Evolutionary conservation across 1,284 basidiomycete genomes (phyloP).

Genomic region (Mycena sp.): DNA sequence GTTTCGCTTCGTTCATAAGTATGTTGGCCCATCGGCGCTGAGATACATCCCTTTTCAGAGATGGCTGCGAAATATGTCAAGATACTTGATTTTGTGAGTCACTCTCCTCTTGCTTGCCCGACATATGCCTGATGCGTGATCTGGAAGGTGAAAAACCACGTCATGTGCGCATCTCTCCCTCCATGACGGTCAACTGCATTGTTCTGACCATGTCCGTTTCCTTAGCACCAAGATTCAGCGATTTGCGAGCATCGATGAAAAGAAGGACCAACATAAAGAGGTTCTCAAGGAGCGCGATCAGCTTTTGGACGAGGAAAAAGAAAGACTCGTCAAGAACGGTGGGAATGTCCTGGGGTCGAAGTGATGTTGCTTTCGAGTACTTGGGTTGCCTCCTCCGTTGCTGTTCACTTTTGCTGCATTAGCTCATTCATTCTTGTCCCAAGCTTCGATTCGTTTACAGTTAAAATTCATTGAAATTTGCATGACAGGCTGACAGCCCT

Average conservation of each 20-base stretch:
- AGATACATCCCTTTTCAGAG: neutral
- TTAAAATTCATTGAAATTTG: too few relatives aligned
- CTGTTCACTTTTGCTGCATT: too few relatives aligned
- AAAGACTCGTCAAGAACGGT: neutral
- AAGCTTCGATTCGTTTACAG: too few relatives aligned
- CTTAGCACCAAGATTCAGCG: neutral
- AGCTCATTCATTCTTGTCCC: too few relatives aligned
- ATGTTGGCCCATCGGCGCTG: neutral
- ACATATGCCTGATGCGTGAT: neutral
- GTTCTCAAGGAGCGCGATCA: slow-evolving; percentile 12
- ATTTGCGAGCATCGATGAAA: slow-evolving; percentile 10
- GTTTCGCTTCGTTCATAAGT: neutral
- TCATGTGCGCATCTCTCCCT: neutral
- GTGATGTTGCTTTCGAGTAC: neutral
- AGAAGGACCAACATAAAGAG: neutral
- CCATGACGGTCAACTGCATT: too few relatives aligned
- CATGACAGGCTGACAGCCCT: neutral
- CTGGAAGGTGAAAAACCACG: slow-evolving; percentile 1
- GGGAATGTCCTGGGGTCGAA: neutral
- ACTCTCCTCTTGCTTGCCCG: neutral
- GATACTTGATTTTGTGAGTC: slow-evolving; percentile 7
- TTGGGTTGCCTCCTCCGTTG: neutral
- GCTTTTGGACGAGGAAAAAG: slow-evolving; percentile 2
- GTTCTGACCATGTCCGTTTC: neutral
- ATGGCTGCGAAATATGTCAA: neutral